A percentile compares a stretch with the other conserved stretches of the same genome.
Evolutionary conservation across 768 basidiomycete genomes (phyloP).

Genomic region (Amanita rubescens): DNA sequence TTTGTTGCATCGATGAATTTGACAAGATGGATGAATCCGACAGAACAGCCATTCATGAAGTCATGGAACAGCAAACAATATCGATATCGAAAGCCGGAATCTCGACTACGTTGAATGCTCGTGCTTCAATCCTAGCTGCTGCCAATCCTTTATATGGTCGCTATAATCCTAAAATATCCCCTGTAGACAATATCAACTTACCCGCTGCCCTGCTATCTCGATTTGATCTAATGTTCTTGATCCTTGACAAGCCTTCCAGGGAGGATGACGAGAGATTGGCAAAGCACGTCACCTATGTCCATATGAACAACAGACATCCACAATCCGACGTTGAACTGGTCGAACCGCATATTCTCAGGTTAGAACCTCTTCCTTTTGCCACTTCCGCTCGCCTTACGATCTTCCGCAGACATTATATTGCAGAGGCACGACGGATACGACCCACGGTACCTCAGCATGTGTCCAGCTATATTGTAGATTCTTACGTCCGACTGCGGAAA

Average conservation of each 20-base stretch:
- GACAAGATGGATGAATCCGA: slow-evolving; percentile 99
- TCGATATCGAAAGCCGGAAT: slow-evolving; percentile 99
- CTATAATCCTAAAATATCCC: slow-evolving; percentile 96
- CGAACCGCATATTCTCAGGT: slow-evolving; percentile 87
- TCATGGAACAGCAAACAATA: slow-evolving; percentile 99
- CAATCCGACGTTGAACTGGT: slow-evolving; percentile 78
- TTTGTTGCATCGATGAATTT: slow-evolving; percentile 99
- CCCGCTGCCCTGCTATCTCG: slow-evolving; percentile 94
- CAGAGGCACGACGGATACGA: slow-evolving; percentile 77
- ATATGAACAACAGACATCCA: slow-evolving; percentile 93
- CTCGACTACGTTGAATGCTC: slow-evolving; percentile 94
- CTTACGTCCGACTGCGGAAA: slow-evolving; percentile 93
- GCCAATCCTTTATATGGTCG: slow-evolving; percentile 98
- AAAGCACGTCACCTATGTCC: slow-evolving; percentile 95
- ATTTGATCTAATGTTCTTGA: slow-evolving; percentile 94
- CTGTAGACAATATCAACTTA: slow-evolving; percentile 98
- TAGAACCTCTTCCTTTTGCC: neutral
- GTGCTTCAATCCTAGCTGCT: slow-evolving; percentile 95
- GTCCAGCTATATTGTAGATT: slow-evolving; percentile 89
- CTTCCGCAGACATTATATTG: slow-evolving; percentile 80
- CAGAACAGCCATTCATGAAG: slow-evolving; percentile 97
- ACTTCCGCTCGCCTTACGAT: slow-evolving; percentile 7
- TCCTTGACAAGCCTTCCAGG: slow-evolving; percentile 89
- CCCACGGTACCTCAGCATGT: slow-evolving; percentile 87
- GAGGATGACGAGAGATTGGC: slow-evolving; percentile 96